phyloP scores from a whole-genome alignment of 2,329 filamentous ascomycete genomes.

The Ophiocordyceps camponoti-leonardi region DNA sequence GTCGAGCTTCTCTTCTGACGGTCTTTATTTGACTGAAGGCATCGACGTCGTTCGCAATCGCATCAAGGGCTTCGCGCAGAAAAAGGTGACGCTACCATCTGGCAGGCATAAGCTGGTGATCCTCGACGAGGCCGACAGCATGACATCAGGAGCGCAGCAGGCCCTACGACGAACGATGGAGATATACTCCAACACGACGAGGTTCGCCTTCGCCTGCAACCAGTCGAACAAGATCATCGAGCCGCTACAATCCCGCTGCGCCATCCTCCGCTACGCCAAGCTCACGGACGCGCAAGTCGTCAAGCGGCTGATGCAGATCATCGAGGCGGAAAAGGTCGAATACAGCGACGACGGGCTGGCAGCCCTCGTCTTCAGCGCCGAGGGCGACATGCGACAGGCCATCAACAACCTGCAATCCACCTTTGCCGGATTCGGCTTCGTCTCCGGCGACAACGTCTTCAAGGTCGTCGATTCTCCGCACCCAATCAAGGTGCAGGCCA shows the following conservation, averaged over 20 bases:
- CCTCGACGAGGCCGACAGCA: conserved; percentile 92
- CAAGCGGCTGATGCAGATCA: conserved; percentile 79
- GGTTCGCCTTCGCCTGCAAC: conserved; percentile 97
- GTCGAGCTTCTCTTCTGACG: neutral
- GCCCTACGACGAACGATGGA: conserved; percentile 94
- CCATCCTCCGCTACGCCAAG: conserved; percentile 83
- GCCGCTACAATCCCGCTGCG: conserved; percentile 91
- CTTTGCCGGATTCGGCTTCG: conserved; percentile 81
- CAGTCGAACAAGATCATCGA: conserved; percentile 99
- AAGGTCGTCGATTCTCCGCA: conserved; percentile 93
- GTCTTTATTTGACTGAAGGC: conserved; percentile 33
- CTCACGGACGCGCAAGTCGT: conserved; percentile 88
- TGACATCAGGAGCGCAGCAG: conserved; percentile 94
- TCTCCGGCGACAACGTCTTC: conserved; percentile 97
- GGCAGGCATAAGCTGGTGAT: conserved; percentile 95
- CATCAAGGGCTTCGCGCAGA: conserved; percentile 97
- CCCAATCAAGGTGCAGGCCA: conserved; percentile 94
- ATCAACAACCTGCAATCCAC: conserved; percentile 98
- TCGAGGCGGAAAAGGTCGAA: conserved; percentile 77
- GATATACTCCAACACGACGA: conserved; percentile 90
- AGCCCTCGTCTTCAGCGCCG: conserved; percentile 90
- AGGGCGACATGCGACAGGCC: conserved; percentile 96
- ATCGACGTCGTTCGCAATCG: conserved; percentile 95
- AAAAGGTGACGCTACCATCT: conserved; percentile 86
- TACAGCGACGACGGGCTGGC: conserved; percentile 88